phyloP scores from a whole-genome alignment of 805 yeast species.

The Zygosaccharomyces lentus region DNA sequence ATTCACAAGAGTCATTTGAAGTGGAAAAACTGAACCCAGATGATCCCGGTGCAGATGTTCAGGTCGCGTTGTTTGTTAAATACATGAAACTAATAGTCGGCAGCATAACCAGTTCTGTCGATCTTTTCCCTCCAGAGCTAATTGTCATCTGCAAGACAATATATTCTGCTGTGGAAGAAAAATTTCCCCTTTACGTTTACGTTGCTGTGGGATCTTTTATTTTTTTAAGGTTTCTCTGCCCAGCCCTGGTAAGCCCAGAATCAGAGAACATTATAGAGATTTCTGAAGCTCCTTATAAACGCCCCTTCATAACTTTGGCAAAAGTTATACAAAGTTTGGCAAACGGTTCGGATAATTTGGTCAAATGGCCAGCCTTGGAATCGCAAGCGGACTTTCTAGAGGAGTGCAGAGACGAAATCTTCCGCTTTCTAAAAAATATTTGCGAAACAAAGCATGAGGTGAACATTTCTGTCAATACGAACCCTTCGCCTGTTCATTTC shows the following conservation, averaged over 20 bases:
- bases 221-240: constrained; percentile 76
- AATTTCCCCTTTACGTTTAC: constrained; percentile 61
- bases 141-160: constrained; percentile 67
- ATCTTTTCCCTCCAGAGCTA: constrained; percentile 64
- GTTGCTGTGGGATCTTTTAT: constrained; percentile 83
- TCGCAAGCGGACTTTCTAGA: constrained; percentile 40
- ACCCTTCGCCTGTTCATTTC: constrained; percentile 20
- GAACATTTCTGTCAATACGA: constrained; percentile 20
- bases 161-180: constrained; percentile 49
- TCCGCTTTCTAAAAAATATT: constrained; percentile 39
- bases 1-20: constrained; percentile 53
- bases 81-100: constrained; percentile 56
- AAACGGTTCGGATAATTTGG: constrained; percentile 63
- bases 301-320: constrained; percentile 74
- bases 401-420: constrained; percentile 39
- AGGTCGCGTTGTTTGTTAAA: constrained; percentile 47
- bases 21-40: constrained; percentile 48
- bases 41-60: constrained; percentile 39
- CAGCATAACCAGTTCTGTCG: constrained; percentile 51
- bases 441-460: constrained; percentile 27
- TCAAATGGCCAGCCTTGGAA: constrained; percentile 59
- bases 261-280: constrained; percentile 38
- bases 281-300: constrained; percentile 43
- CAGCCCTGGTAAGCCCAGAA: constrained; percentile 88
- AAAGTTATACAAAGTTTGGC: constrained; percentile 83